Conservation (phyloP, 768 basidiomycete genomes). For the Leccinum longicurvipes region DNA sequence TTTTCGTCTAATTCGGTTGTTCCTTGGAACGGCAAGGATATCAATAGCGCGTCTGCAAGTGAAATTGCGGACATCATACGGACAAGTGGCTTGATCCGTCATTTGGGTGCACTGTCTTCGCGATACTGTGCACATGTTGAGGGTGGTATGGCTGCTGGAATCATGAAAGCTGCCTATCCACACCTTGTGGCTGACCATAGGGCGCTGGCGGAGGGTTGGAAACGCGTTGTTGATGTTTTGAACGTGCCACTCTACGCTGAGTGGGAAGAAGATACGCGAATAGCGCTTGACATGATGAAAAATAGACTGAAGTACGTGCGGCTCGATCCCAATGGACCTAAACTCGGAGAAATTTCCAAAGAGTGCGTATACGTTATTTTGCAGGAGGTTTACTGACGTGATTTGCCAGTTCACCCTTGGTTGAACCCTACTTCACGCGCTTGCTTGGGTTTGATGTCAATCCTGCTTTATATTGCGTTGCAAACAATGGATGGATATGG, state of each 20-base stretch:
- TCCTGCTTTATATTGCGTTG: constrained; percentile 65
- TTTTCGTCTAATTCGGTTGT: constrained; percentile 35
- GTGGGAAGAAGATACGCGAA: constrained; percentile 79
- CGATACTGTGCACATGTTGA: constrained; percentile 69
- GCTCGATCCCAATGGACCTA: constrained; percentile 80
- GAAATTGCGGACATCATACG: constrained; percentile 68
- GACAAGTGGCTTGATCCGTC: constrained; percentile 50
- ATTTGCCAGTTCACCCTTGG: constrained; percentile 65
- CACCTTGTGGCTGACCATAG: constrained; percentile 45
- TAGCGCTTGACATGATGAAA: constrained; percentile 69
- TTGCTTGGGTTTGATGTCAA: constrained; percentile 57
- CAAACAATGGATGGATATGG: constrained; percentile 99
- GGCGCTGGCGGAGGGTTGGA: constrained; percentile 69
- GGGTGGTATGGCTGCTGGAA: constrained; percentile 62
- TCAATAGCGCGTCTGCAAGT: constrained; percentile 55
- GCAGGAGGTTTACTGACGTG: constrained; percentile 7
- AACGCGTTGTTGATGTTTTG: constrained; percentile 73
- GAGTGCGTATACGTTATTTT: constrained; percentile 46
- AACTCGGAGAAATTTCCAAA: constrained; percentile 72
- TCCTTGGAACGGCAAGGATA: constrained; percentile 58
- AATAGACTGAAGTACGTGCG: constrained; percentile 78
- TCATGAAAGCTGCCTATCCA: constrained; percentile 66
- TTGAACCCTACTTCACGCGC: constrained; percentile 92
- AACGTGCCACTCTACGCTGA: constrained; percentile 88
- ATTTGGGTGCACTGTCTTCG: constrained; percentile 56